Conservation (phyloP, 192 early-diverging fungal species). For the Dissophora ornata region DNA sequence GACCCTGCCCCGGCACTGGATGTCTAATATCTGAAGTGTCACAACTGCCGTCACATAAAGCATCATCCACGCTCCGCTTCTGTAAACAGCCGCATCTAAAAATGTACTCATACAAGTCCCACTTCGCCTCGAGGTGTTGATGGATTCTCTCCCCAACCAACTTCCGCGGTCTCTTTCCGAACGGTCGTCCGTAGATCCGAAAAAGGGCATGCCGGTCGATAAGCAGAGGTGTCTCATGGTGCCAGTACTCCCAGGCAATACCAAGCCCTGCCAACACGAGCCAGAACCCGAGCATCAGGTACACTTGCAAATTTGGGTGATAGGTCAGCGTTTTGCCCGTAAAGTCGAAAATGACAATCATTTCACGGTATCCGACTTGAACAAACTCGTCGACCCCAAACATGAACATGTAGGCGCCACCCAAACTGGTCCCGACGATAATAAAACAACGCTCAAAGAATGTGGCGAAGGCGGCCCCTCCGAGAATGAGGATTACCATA, state of each 20-base stretch:
- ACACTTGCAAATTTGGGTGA: constrained; percentile 36
- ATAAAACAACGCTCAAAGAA: constrained; percentile 59
- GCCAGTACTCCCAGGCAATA: constrained; percentile 49
- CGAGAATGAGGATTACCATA: constrained; percentile 37
- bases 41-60: constrained; percentile 18
- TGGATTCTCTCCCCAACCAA: constrained; percentile 36
- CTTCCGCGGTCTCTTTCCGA: constrained; percentile 41
- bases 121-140: constrained; percentile 27
- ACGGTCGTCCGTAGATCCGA: constrained; percentile 44
- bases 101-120: constrained; percentile 24
- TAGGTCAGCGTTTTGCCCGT: constrained; percentile 44
- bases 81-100: constrained; percentile 15
- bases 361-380: constrained; percentile 60
- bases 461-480: constrained; percentile 47
- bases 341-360: constrained; percentile 54
- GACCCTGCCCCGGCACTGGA: constrained; percentile 1
- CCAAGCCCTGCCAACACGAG: constrained; percentile 25
- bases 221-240: constrained; percentile 29
- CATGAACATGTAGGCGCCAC: constrained; percentile 63
- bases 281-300: constrained; percentile 33
- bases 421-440: constrained; percentile 58
- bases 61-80: constrained; percentile 28
- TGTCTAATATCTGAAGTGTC: background rate
- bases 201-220: constrained; percentile 37
- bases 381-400: constrained; percentile 64